Evolutionary conservation across 2,329 filamentous ascomycete genomes (phyloP).

Genomic region (Corinectria fuckeliana): DNA sequence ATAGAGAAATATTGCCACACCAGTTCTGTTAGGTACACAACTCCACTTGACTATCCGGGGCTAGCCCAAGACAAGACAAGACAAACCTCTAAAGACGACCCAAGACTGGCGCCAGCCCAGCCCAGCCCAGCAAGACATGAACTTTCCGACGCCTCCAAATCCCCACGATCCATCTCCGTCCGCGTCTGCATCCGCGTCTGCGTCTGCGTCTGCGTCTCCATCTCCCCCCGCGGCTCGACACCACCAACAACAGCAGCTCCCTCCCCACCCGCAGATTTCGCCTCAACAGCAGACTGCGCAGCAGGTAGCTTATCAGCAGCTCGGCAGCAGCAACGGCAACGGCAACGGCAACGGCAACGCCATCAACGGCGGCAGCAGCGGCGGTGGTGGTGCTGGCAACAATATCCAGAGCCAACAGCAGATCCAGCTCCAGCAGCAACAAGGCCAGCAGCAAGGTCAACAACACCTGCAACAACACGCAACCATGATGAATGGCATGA

Average conservation of each 20-base stretch:
- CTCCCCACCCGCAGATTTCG: constrained; percentile 10
- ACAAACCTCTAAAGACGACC: constrained; percentile 33
- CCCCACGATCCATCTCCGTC: constrained; percentile 35
- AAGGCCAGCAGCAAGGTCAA: constrained; percentile 24
- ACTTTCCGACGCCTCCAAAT: constrained; percentile 41
- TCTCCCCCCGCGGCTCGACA: constrained; percentile 36
- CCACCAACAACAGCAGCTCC: constrained; percentile 34
- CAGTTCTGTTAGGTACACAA: constrained; percentile 21
- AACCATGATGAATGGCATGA: constrained; percentile 57
- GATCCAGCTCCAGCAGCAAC: constrained; percentile 24
- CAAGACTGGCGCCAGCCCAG: constrained; percentile 23
- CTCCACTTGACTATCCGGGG: constrained; percentile 23
- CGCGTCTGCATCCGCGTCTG: too few species aligned
- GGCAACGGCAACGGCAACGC: constrained; percentile 14
- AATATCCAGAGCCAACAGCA: constrained; percentile 23
- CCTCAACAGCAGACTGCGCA: constrained; percentile 25
- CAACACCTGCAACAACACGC: constrained; percentile 28
- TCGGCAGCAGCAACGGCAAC: constrained; percentile 6
- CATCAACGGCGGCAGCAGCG: constrained; percentile 13
- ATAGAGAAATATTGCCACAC: constrained; percentile 28
- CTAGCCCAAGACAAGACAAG: constrained; percentile 39
- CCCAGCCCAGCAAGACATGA: constrained; percentile 40
- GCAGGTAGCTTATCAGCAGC: constrained; percentile 17
- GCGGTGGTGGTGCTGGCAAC: not conserved
- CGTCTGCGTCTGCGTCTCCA: constrained; percentile 27